Conservation (phyloP, 2,329 filamentous ascomycete genomes). For the Chaetoscypha palmicola region DNA sequence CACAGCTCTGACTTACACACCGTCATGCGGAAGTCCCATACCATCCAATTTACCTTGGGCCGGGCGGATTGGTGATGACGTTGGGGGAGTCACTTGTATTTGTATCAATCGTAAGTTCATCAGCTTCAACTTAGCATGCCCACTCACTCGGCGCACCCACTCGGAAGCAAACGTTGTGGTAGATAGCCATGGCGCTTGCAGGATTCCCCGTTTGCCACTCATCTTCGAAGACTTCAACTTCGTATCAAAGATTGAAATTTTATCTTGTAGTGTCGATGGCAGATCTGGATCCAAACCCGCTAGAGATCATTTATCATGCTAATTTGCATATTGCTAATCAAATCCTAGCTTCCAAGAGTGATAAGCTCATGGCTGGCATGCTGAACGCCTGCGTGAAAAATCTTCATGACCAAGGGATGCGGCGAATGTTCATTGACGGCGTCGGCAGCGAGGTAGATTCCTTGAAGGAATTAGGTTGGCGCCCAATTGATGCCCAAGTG, state of each 20-base stretch:
- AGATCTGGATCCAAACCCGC: too few species aligned
- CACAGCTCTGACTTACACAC: conserved; percentile 47
- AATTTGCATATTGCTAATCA: conserved; percentile 6
- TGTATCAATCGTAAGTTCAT: conserved; percentile 49
- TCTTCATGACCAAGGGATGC: conserved; percentile 44
- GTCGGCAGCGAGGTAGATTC: conserved; percentile 44
- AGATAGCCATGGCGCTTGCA: too few species aligned
- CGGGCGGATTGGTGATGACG: conserved; percentile 40
- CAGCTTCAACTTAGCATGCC: too few species aligned
- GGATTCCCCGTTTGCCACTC: too few species aligned
- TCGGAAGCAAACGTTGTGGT: too few species aligned
- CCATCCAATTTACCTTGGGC: conserved; percentile 51
- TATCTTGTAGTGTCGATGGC: too few species aligned
- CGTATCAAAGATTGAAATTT: too few species aligned
- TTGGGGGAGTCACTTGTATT: conserved; percentile 55
- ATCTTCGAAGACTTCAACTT: too few species aligned
- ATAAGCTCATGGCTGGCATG: conserved; percentile 46
- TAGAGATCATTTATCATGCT: neutral
- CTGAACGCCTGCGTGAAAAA: conserved; percentile 45
- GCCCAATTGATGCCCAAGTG: neutral
- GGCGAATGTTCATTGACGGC: conserved; percentile 48
- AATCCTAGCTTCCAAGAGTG: conserved; percentile 25
- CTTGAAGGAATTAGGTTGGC: conserved; percentile 46
- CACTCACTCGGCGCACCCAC: too few species aligned
- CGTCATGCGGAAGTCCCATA: conserved; percentile 39